A percentile compares a stretch with the other conserved stretches of the same genome.
Evolutionary conservation across 2,329 filamentous ascomycete species (phyloP).

Genomic region (Didymellaceae sp.): DNA sequence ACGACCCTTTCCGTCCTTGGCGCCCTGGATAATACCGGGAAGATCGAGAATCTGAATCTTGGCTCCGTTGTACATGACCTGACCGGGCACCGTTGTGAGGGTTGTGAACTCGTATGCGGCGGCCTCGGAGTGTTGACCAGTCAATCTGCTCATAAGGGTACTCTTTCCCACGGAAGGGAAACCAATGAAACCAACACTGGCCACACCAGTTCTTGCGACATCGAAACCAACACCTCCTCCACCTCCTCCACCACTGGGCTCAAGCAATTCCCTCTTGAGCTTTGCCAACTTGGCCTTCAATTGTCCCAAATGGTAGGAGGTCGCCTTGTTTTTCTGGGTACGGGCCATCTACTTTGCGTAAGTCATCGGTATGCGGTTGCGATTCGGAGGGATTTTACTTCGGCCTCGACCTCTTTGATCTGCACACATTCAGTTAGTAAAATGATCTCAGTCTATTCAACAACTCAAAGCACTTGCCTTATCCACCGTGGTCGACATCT

Average conservation of each 20-base stretch:
- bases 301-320: slow-evolving; percentile 88
- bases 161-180: slow-evolving; percentile 99
- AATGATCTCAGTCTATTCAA: neutral
- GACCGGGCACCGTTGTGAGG: slow-evolving; percentile 93
- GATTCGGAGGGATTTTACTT: slow-evolving; percentile 64
- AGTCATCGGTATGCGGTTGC: slow-evolving; percentile 26
- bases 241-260: slow-evolving; percentile 77
- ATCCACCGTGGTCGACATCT: slow-evolving; percentile 95
- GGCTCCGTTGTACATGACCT: slow-evolving; percentile 94
- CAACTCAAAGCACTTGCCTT: slow-evolving; percentile 67
- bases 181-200: slow-evolving; percentile 95
- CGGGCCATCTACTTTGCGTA: slow-evolving; percentile 75
- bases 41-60: slow-evolving; percentile 98
- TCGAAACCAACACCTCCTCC: slow-evolving; percentile 93
- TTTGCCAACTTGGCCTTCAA: slow-evolving; percentile 98
- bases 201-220: slow-evolving; percentile 95
- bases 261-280: slow-evolving; percentile 93
- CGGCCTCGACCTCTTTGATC: slow-evolving; percentile 97
- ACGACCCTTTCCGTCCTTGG: slow-evolving; percentile 96
- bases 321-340: slow-evolving; percentile 97
- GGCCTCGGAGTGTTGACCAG: slow-evolving; percentile 95
- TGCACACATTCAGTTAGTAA: slow-evolving; percentile 48
- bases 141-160: slow-evolving; percentile 93
- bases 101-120: slow-evolving; percentile 99
- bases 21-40: slow-evolving; percentile 97